These are phyloP conservation scores for Amesomyces nigricolor DNA, from an alignment of 2,329 filamentous ascomycete genomes.

Conservation along the genomic window DNA sequence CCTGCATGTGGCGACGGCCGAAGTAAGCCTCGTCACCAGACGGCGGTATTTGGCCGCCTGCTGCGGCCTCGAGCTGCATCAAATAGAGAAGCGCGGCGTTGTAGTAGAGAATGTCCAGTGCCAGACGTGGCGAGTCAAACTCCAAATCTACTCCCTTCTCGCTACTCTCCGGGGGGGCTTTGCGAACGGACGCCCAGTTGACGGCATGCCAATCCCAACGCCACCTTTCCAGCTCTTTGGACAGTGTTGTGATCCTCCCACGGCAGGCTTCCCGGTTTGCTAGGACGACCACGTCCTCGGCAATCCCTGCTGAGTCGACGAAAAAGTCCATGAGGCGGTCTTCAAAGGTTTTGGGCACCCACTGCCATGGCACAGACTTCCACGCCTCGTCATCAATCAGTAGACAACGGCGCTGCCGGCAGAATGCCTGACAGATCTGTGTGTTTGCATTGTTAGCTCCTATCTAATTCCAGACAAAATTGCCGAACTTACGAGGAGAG, in stretches of 20 bases:
- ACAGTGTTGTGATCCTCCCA: not conserved
- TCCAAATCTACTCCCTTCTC: not conserved
- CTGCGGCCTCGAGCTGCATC: not conserved
- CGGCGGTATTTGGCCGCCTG: not conserved
- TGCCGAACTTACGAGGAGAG: not conserved
- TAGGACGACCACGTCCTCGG: not conserved
- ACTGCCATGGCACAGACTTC: constrained; percentile 1
- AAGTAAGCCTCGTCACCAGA: not conserved
- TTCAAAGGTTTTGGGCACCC: constrained; percentile 1
- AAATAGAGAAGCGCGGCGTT: constrained; percentile 1
- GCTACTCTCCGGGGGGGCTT: not conserved
- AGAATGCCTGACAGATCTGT: not conserved
- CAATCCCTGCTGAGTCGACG: not conserved
- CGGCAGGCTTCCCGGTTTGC: not conserved
- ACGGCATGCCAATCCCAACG: constrained; percentile 4
- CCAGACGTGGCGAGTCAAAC: constrained; percentile 2
- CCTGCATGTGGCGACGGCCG: not conserved
- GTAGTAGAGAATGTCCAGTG: constrained; percentile 5
- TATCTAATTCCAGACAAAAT: too few species aligned
- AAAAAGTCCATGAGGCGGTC: constrained; percentile 4
- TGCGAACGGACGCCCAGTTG: not conserved
- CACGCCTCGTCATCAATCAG: not conserved
- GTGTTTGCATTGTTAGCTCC: not conserved
- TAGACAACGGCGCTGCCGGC: constrained; percentile 1
- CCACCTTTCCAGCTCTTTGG: not conserved